phyloP scores from a whole-genome alignment of 352 stramenopile species.

The Phytophthora rubi region DNA sequence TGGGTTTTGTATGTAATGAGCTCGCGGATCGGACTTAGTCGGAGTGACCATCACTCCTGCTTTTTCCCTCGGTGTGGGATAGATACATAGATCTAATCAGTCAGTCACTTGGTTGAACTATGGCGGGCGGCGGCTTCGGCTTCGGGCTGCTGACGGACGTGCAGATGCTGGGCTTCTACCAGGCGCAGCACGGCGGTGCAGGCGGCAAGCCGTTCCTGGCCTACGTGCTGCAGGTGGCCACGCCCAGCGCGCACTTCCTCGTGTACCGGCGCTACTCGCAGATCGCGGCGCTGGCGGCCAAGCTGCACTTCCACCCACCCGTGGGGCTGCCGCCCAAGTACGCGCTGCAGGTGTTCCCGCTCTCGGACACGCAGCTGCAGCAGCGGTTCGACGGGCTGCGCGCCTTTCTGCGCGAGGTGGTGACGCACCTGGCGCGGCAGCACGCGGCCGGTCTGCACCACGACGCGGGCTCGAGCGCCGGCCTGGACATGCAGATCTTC shows the following conservation, averaged over 20 bases:
- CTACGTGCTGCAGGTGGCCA: constrained; percentile 76
- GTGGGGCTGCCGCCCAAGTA: constrained; percentile 84
- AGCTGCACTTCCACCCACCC: constrained; percentile 71
- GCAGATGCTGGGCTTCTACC: constrained; percentile 85
- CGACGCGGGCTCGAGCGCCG: constrained; percentile 58
- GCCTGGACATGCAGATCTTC: constrained; percentile 87
- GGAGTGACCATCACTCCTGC: too few relatives aligned
- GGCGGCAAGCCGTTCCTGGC: constrained; percentile 64
- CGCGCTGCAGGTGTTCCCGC: constrained; percentile 77
- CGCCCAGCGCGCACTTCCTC: constrained; percentile 54
- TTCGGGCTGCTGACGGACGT: constrained; percentile 73
- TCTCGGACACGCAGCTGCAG: constrained; percentile 63
- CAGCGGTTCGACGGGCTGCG: constrained; percentile 76
- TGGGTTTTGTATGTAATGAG: too few relatives aligned
- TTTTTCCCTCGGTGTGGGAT: too few relatives aligned
- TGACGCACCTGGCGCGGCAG: constrained; percentile 49
- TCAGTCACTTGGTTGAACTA: background rate
- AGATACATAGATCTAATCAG: too few relatives aligned
- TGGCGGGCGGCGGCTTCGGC: constrained; percentile 46
- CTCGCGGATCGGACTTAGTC: too few relatives aligned
- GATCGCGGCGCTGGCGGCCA: constrained; percentile 62
- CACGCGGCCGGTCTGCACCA: constrained; percentile 68
- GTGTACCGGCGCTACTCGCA: constrained; percentile 86
- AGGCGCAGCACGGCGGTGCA: constrained; percentile 52
- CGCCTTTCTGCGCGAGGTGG: constrained; percentile 58